Conservation (phyloP, 495 filamentous ascomycete genomes). For the Daldinia childiae region DNA sequence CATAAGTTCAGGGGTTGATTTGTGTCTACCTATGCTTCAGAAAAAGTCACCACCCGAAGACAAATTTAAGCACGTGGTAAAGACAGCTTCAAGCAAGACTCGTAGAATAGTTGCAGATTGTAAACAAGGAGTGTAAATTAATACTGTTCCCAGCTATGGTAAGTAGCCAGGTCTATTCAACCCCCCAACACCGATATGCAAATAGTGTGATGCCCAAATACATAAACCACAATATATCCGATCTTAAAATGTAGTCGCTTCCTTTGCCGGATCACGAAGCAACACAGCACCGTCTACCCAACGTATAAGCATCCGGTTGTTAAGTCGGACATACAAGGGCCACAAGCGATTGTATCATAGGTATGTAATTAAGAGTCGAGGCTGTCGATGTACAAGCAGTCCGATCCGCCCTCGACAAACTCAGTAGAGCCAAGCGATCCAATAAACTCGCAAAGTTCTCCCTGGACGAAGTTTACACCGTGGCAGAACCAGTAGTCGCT, state of each 20-base stretch:
- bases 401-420: slow-evolving; percentile 26
- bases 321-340: not conserved
- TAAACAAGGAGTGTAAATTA: not conserved
- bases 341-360: not conserved
- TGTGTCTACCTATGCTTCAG: too few species aligned
- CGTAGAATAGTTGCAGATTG: not conserved
- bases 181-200: not conserved
- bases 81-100: not conserved
- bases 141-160: not conserved
- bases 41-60: too few species aligned
- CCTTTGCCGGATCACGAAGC: not conserved
- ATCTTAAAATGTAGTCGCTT: not conserved
- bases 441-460: slow-evolving; percentile 45
- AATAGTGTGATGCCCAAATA: not conserved
- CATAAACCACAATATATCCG: not conserved
- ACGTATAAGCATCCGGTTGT: not conserved
- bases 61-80: not conserved
- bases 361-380: slow-evolving; percentile 11
- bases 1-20: too few species aligned
- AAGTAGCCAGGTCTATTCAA: not conserved
- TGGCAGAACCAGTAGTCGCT: slow-evolving; percentile 45
- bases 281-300: not conserved
- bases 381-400: slow-evolving; percentile 39
- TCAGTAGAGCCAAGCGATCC: slow-evolving; percentile 35
- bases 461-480: slow-evolving; percentile 45